A percentile compares a stretch with the other conserved stretches of the same genome.
These are phyloP conservation scores for Chenopodium album DNA, from an alignment of 148 eudicot species.

Conservation along the genomic window DNA sequence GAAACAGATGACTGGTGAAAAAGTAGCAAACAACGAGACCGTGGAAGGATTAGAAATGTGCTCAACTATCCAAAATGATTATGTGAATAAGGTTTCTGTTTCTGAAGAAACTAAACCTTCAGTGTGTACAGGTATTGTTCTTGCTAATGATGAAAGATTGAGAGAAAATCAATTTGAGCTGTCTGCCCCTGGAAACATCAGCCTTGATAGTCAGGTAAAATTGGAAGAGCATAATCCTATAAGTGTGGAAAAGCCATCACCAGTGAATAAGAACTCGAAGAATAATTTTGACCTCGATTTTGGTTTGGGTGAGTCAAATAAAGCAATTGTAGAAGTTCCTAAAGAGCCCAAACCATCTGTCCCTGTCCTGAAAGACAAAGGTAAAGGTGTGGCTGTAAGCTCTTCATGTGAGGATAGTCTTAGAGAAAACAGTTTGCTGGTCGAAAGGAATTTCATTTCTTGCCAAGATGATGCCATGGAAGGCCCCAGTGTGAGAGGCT, in stretches of 20 bases:
- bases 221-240: constrained; percentile 31
- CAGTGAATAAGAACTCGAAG: constrained; percentile 25
- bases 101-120: constrained; percentile 32
- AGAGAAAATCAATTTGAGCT: constrained; percentile 27
- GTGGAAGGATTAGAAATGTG: constrained; percentile 27
- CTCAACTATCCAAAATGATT: constrained; percentile 29
- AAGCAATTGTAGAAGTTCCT: constrained; percentile 21
- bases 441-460: constrained; percentile 43
- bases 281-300: constrained; percentile 40
- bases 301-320: constrained; percentile 39
- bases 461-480: constrained; percentile 53
- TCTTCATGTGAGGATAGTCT: constrained; percentile 36
- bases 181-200: constrained; percentile 22
- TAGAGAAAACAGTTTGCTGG: constrained; percentile 38
- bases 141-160: constrained; percentile 22
- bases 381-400: constrained; percentile 61
- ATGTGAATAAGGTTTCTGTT: constrained; percentile 24
- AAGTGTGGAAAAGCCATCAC: constrained; percentile 20
- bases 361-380: constrained; percentile 62
- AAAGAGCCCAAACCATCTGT: constrained; percentile 37
- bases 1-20: constrained; percentile 32
- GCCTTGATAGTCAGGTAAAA: constrained; percentile 28
- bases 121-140: constrained; percentile 22
- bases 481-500: constrained; percentile 75
- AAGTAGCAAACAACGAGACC: constrained; percentile 23